These are phyloP conservation scores for Piper betle DNA, from an alignment of 164 flowering plant species.

Conservation along the genomic window DNA sequence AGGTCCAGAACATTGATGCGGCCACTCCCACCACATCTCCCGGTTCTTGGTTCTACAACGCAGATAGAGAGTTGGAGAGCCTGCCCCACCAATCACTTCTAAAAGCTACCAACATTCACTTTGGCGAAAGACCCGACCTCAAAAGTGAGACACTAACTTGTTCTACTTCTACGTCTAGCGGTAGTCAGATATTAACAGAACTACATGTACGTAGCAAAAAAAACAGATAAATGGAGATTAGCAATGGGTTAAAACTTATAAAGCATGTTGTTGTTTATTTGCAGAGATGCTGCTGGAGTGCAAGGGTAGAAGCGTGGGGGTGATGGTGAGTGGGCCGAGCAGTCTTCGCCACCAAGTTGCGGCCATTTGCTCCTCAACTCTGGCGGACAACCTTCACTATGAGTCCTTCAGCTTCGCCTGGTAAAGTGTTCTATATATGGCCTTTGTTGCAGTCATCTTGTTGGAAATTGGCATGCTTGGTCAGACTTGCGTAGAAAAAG, in stretches of 20 bases:
- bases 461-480: no score
- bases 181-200: no score
- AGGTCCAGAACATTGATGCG: conserved; percentile 28
- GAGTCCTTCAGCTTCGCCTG: conserved; percentile 60
- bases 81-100: conserved; percentile 38
- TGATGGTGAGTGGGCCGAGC: conserved; percentile 43
- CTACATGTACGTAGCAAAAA: no score
- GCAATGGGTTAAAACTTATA: background rate
- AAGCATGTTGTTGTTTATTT: background rate
- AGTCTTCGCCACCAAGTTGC: conserved; percentile 55
- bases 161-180: no score
- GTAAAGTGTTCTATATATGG: conserved; percentile 14
- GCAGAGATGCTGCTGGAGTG: conserved; percentile 37
- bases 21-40: conserved; percentile 12
- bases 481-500: no score
- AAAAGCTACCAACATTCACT: conserved; percentile 45
- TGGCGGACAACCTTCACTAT: conserved; percentile 38
- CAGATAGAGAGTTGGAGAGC: conserved; percentile 54
- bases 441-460: no score
- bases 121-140: conserved; percentile 57
- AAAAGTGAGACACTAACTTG: conserved; percentile 13
- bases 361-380: conserved; percentile 36
- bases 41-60: conserved; percentile 11
- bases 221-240: background rate
- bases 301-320: conserved; percentile 36